Conservation (phyloP, 2,329 filamentous ascomycete species). For the Thermothelomyces thermophilus region DNA sequence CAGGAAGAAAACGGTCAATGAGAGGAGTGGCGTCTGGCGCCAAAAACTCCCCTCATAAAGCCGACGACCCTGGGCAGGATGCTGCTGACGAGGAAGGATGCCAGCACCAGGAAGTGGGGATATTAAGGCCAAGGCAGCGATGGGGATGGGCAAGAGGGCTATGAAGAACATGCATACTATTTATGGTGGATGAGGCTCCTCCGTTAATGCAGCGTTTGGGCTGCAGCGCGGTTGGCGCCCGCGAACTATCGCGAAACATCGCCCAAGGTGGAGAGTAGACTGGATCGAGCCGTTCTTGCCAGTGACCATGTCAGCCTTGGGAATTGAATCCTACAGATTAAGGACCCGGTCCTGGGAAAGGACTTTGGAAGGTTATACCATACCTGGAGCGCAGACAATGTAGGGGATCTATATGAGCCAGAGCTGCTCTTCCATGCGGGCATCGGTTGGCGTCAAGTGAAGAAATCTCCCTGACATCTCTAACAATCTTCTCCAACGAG, state of each 20-base stretch:
- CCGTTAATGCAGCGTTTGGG: not conserved
- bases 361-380: no score
- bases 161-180: not conserved
- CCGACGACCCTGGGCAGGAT: not conserved
- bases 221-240: not conserved
- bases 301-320: not conserved
- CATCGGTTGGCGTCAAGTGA: not conserved
- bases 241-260: slow-evolving; percentile 4
- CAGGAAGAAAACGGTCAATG: not conserved
- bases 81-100: not conserved
- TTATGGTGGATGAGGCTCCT: not conserved
- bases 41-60: no score
- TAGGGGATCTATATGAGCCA: not conserved
- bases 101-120: not conserved
- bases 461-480: not conserved
- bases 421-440: not conserved
- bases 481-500: no score
- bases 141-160: not conserved
- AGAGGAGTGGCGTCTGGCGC: not conserved
- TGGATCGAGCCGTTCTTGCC: not conserved
- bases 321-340: no score
- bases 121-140: not conserved
- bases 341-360: no score
- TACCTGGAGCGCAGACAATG: no score
- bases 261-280: not conserved